A percentile compares a stretch with the other conserved stretches of the same genome.
phyloP scores from a whole-genome alignment of 768 basidiomycete species.

The Trametes cinnabarina region DNA sequence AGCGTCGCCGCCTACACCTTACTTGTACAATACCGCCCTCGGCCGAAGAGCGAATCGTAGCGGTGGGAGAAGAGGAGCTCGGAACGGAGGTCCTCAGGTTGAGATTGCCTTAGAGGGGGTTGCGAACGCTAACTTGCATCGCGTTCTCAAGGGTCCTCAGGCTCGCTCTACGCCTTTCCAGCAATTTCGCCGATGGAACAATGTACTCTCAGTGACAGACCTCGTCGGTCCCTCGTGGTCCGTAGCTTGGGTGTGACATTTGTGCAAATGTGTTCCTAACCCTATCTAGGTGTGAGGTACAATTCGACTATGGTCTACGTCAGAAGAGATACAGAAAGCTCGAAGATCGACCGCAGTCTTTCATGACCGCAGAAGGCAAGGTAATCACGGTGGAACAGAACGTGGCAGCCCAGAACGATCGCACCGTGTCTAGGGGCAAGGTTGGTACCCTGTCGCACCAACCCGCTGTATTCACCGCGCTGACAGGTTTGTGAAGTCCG shows the following conservation, averaged over 20 bases:
- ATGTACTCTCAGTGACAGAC: slow-evolving; percentile 58
- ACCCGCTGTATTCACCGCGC: not conserved
- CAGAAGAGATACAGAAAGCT: slow-evolving; percentile 53
- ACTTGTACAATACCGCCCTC: not conserved
- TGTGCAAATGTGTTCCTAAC: not conserved
- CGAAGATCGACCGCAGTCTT: slow-evolving; percentile 50
- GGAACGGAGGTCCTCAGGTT: slow-evolving; percentile 24
- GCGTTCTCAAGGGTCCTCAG: slow-evolving; percentile 14
- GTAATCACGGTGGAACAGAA: slow-evolving; percentile 51
- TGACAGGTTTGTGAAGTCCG: slow-evolving; percentile 40
- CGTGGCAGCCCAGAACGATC: slow-evolving; percentile 55
- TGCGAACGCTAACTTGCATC: slow-evolving; percentile 12
- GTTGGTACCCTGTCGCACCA: slow-evolving; percentile 34
- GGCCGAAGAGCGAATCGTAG: not conserved
- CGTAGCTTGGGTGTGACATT: slow-evolving; percentile 13
- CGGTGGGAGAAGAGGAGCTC: not conserved
- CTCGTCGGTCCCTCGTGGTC: slow-evolving; percentile 62
- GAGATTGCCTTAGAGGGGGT: slow-evolving; percentile 23
- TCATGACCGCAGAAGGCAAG: slow-evolving; percentile 57
- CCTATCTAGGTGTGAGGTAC: slow-evolving; percentile 68
- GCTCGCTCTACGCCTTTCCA: slow-evolving; percentile 35
- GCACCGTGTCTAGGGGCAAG: slow-evolving; percentile 49
- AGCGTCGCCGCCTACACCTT: not conserved
- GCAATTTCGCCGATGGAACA: slow-evolving; percentile 43
- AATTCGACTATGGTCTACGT: slow-evolving; percentile 72